A percentile compares a stretch with the other conserved stretches of the same genome.
phyloP scores from a whole-genome alignment of 805 yeast genomes.

The Yarrowia porcina region DNA sequence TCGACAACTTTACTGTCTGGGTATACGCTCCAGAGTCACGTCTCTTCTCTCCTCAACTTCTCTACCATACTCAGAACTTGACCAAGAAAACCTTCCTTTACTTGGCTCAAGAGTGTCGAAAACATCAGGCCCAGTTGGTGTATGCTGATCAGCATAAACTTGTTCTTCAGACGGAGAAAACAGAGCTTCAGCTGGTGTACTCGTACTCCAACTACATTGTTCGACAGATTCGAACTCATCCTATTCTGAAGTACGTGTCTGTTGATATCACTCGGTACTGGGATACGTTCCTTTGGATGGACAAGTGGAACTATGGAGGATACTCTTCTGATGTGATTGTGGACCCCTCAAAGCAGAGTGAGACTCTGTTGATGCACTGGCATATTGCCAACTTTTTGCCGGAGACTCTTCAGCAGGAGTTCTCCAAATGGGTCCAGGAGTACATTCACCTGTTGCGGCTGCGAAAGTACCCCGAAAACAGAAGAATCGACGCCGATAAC shows the following conservation, averaged over 20 bases:
- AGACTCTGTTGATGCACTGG: conserved; percentile 63
- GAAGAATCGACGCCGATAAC: neutral
- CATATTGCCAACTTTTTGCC: conserved; percentile 76
- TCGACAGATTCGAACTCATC: conserved; percentile 72
- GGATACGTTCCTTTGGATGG: conserved; percentile 97
- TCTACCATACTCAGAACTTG: conserved; percentile 82
- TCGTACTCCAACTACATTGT: conserved; percentile 85
- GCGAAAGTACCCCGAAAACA: conserved; percentile 49
- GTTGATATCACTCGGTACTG: conserved; percentile 72
- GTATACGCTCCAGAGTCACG: conserved; percentile 70
- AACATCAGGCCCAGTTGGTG: conserved; percentile 74
- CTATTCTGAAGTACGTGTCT: conserved; percentile 79
- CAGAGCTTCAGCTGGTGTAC: conserved; percentile 78
- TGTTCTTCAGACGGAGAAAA: conserved; percentile 68
- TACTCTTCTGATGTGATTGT: conserved; percentile 37
- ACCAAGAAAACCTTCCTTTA: conserved; percentile 80
- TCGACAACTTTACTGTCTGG: conserved; percentile 81
- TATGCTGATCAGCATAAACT: conserved; percentile 77
- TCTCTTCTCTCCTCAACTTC: conserved; percentile 72
- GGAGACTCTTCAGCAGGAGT: conserved; percentile 68
- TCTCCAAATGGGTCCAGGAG: conserved; percentile 80
- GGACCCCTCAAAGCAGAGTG: conserved; percentile 28
- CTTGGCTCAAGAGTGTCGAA: conserved; percentile 70
- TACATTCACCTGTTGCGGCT: conserved; percentile 53
- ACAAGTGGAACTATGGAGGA: conserved; percentile 83